Evolutionary conservation across 139 green algal genomes (phyloP).

Genomic region (Asterochloris sp.): DNA sequence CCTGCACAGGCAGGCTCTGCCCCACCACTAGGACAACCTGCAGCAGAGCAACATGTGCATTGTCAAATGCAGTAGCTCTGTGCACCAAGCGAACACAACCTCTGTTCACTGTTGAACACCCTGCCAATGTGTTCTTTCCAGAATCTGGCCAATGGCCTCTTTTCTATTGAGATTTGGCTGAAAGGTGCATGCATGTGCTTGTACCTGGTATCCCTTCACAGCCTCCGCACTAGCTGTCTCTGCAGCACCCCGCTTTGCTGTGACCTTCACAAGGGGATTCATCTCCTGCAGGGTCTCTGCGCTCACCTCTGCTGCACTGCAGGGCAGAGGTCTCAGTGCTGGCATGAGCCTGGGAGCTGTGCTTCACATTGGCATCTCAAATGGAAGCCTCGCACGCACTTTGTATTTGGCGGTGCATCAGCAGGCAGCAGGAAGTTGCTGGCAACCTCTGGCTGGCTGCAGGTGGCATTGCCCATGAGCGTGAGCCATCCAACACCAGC

Average conservation of each 20-base stretch:
- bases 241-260: conserved; percentile 10
- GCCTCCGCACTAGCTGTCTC: background rate
- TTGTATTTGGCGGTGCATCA: conserved; percentile 12
- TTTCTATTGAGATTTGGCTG: no score
- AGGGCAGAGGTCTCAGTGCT: background rate
- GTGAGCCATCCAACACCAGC: conserved; percentile 76
- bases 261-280: conserved; percentile 82
- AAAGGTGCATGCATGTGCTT: no score
- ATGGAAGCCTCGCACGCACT: background rate
- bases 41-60: no score
- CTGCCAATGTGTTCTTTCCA: no score
- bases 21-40: conserved; percentile 55
- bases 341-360: conserved; percentile 5
- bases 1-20: conserved; percentile 14
- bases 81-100: no score
- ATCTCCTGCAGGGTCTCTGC: conserved; percentile 72
- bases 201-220: conserved; percentile 11
- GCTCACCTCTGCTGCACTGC: conserved; percentile 57
- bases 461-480: conserved; percentile 54
- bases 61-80: no score
- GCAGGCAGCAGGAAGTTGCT: conserved; percentile 73
- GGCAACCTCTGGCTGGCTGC: background rate
- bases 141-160: no score
- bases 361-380: background rate
- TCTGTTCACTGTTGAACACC: no score